Percentiles rank a stretch among this genome's conserved stretches.
These are phyloP conservation scores for Fusarium brachygibbosum DNA, from an alignment of 2,329 filamentous ascomycete species.

Conservation along the genomic window DNA sequence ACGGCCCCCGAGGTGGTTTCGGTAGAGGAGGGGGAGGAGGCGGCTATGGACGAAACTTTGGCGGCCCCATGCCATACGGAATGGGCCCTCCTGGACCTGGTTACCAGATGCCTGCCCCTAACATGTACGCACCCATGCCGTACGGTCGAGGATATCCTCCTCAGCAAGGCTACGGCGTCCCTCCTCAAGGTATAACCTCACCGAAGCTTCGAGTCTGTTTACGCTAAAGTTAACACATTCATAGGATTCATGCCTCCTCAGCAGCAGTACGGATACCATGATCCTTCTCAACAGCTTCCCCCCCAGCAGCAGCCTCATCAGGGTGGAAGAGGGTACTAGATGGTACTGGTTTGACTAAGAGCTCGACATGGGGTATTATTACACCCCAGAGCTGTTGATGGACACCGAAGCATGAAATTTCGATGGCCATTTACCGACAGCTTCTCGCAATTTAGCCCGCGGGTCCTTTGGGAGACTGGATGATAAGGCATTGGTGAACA, in stretches of 20 bases:
- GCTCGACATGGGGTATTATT: slow-evolving; percentile 11
- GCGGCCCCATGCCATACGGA: slow-evolving; percentile 56
- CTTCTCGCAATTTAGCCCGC: slow-evolving; percentile 45
- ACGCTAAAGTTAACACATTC: slow-evolving; percentile 13
- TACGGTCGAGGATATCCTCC: slow-evolving; percentile 58
- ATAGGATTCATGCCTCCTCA: slow-evolving; percentile 56
- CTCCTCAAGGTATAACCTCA: slow-evolving; percentile 58
- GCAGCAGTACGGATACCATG: slow-evolving; percentile 61
- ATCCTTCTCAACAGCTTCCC: slow-evolving; percentile 58
- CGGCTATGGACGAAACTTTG: slow-evolving; percentile 58
- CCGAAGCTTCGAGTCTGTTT: not conserved
- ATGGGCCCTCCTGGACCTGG: slow-evolving; percentile 56
- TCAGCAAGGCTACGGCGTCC: slow-evolving; percentile 54
- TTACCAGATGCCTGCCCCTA: slow-evolving; percentile 53
- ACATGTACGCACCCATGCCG: slow-evolving; percentile 55
- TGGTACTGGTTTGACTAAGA: slow-evolving; percentile 52
- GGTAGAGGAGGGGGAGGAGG: slow-evolving; percentile 57
- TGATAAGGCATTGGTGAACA: slow-evolving; percentile 47
- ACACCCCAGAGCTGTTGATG: slow-evolving; percentile 5
- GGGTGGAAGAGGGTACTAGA: slow-evolving; percentile 57
- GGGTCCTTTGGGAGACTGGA: slow-evolving; percentile 48
- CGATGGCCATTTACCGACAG: slow-evolving; percentile 41
- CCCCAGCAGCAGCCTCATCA: slow-evolving; percentile 57
- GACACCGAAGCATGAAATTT: slow-evolving; percentile 24
- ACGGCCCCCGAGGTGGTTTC: slow-evolving; percentile 68